Percentiles rank a stretch among this genome's conserved stretches.
Evolutionary conservation across 1,284 basidiomycete species (phyloP).

Genomic region (Apiotrichum laibachii): DNA sequence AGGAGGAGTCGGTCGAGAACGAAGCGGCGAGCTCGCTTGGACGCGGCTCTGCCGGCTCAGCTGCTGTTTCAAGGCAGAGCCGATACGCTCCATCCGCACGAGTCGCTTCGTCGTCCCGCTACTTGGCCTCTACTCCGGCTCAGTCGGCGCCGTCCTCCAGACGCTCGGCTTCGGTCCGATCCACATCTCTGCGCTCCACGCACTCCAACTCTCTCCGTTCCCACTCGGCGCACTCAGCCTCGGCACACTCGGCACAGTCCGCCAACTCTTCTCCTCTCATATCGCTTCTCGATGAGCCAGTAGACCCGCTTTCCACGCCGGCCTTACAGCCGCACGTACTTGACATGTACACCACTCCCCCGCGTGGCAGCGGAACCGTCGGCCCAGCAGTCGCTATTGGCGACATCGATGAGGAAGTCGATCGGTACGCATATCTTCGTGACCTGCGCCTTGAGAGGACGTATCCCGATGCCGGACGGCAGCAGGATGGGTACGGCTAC

Average conservation of each 20-base stretch:
- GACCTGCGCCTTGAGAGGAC: too few species aligned
- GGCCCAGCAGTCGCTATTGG: too few species aligned
- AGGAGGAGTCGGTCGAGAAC: slow-evolving; percentile 4
- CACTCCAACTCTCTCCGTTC: not conserved
- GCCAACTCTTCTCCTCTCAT: not conserved
- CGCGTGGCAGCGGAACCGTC: not conserved
- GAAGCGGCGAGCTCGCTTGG: not conserved
- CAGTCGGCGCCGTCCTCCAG: not conserved
- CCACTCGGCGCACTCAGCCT: not conserved
- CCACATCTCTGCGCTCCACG: not conserved
- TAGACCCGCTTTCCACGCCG: not conserved
- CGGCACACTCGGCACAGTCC: not conserved
- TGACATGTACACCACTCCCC: slow-evolving; percentile 3
- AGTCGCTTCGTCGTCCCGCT: too few species aligned
- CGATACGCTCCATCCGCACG: too few species aligned
- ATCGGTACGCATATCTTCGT: too few species aligned
- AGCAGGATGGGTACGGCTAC: too few species aligned
- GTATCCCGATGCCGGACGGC: too few species aligned
- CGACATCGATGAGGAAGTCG: too few species aligned
- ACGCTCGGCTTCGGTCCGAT: not conserved
- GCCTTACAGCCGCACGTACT: not conserved
- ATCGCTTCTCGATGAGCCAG: slow-evolving; percentile 1
- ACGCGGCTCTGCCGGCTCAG: not conserved
- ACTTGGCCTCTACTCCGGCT: too few species aligned
- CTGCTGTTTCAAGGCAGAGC: too few species aligned